Evolutionary conservation across 225 moss, liverwort and hornwort genomes (phyloP).

Genomic region (Bryum argenteum): DNA sequence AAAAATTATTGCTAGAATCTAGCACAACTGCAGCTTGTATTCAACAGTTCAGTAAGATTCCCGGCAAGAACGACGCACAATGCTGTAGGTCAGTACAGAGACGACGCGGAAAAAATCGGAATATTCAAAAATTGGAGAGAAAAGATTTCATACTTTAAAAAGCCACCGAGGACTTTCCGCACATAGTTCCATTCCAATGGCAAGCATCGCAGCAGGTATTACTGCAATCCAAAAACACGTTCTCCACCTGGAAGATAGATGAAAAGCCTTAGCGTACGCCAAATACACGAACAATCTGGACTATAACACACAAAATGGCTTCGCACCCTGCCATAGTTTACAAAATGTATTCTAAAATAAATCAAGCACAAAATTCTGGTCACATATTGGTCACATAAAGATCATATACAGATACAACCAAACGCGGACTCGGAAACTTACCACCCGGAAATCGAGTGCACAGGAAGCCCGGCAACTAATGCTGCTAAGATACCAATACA

Average conservation of each 20-base stretch:
- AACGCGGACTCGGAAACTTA: constrained; percentile 20
- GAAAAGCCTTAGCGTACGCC: neutral
- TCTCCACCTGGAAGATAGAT: constrained; percentile 71
- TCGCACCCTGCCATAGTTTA: neutral
- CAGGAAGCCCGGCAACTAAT: constrained; percentile 73
- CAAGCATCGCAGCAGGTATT: constrained; percentile 70
- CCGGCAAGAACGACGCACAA: constrained; percentile 6
- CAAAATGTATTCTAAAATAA: neutral
- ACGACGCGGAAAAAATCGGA: neutral
- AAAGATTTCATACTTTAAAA: constrained; percentile 56
- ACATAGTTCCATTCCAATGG: constrained; percentile 75
- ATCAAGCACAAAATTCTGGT: constrained; percentile 10
- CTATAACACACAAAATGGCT: neutral
- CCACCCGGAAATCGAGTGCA: constrained; percentile 64
- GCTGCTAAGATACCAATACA: constrained; percentile 80
- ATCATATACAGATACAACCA: constrained; percentile 2
- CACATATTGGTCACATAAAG: neutral
- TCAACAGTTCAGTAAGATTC: neutral
- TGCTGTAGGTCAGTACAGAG: neutral
- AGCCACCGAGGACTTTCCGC: constrained; percentile 94
- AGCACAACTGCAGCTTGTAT: constrained; percentile 5
- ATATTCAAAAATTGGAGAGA: neutral
- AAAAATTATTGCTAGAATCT: neutral
- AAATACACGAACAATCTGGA: constrained; percentile 9
- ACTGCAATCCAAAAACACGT: constrained; percentile 85